Evolutionary conservation across 257 asterid genomes (phyloP), one percentile per base, ranked within the genome.

Genomic region (Nicotiana obtusifolia): DNA sequence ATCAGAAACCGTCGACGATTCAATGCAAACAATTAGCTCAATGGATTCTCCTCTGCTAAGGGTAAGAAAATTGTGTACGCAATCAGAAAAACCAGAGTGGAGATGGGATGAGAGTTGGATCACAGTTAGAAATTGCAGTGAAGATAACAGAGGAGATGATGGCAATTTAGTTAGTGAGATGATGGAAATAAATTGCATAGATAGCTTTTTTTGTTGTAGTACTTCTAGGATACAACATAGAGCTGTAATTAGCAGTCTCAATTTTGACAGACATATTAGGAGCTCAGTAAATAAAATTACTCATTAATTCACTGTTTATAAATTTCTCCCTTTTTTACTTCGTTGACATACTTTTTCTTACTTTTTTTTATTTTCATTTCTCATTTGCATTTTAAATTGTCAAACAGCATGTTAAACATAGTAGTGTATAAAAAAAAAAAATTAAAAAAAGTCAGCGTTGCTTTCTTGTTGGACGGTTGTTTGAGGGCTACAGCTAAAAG

Each of bases 81-180:
- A 83, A 71, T 84, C 91, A 17, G 84, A 80, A 56, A 73, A 41
- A 49, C 88, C 76, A 78, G 57, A 82, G 22, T 87, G 92, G 93
- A 84, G 65, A 64, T 78, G 81, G 73, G 81, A 81, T n/a, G 91
- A 87, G 10, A 80, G 78, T 4, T 92, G 95, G 97, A 77, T 84
- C 65, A 85, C 85, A 56, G 85, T 92, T 0, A 82, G 95, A 86
- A 54, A 77, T 76, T 64, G 62, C 71, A 20, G 65, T 80, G 61
- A 47, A 35, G 35, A 61, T 56, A 79, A 54, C 69, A 33, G 3
- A 66, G 52, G 53, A 80, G 37, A 47, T 80, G 57, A 20, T 20
- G 22, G n/a, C 3, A 5, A 9, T 57, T 57, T 8, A 17, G 24
- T 5, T 57, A 7, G 64, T 19, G 4, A 57, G 11, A n/a, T n/a